A percentile compares a stretch with the other conserved stretches of the same genome.
phyloP scores from a whole-genome alignment of 768 basidiomycete genomes.

The Tubosaeta sp. region DNA sequence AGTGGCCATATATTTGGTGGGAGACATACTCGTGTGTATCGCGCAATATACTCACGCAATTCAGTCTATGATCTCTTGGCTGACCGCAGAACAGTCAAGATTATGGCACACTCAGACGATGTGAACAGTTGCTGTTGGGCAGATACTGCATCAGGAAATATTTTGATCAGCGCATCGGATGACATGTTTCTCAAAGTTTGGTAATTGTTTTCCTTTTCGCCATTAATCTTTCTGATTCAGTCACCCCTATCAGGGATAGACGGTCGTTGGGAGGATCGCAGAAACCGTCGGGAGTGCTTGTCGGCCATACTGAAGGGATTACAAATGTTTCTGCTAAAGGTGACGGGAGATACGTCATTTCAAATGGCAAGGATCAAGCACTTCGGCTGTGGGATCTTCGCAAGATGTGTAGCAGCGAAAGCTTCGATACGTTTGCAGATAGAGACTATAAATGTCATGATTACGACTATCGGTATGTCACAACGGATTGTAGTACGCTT shows the following conservation, averaged over 20 bases:
- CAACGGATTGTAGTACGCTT: neutral
- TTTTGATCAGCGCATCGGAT: slow-evolving; percentile 93
- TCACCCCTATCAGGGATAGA: slow-evolving; percentile 40
- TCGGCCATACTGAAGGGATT: slow-evolving; percentile 95
- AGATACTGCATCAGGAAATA: slow-evolving; percentile 86
- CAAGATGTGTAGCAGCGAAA: slow-evolving; percentile 76
- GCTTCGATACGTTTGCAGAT: slow-evolving; percentile 54
- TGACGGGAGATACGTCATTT: slow-evolving; percentile 92
- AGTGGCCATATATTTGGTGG: slow-evolving; percentile 74
- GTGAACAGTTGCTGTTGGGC: slow-evolving; percentile 98
- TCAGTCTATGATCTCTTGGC: slow-evolving; percentile 89
- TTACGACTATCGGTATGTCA: slow-evolving; percentile 80
- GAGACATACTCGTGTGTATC: neutral
- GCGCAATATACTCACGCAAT: neutral
- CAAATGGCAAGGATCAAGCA: slow-evolving; percentile 95
- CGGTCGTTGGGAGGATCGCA: slow-evolving; percentile 43
- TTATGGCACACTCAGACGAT: slow-evolving; percentile 84
- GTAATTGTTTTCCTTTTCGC: slow-evolving; percentile 38
- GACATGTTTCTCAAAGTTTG: slow-evolving; percentile 95
- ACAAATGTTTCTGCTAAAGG: slow-evolving; percentile 95
- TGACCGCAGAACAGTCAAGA: slow-evolving; percentile 74
- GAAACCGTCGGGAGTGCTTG: slow-evolving; percentile 88
- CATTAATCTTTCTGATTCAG: neutral
- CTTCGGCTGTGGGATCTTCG: slow-evolving; percentile 91
- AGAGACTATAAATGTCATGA: slow-evolving; percentile 51